Conservation (phyloP, 441 rosid genomes). For the Omphalea diandra region DNA sequence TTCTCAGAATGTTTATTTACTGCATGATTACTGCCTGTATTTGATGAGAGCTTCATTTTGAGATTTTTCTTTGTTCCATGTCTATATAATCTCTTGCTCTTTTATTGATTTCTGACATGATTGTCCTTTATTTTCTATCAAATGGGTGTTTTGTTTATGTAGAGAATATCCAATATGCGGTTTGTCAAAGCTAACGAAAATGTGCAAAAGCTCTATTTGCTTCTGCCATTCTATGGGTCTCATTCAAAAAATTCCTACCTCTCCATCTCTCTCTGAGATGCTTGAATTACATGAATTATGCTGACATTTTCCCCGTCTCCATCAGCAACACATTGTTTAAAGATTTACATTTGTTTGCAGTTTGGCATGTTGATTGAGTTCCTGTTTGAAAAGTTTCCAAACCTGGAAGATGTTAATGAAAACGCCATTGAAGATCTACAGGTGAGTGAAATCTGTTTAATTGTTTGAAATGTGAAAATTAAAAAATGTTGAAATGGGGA, state of each 20-base stretch:
- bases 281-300: too few species aligned
- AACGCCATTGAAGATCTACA: slow-evolving; percentile 86
- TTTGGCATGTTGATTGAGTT: slow-evolving; percentile 96
- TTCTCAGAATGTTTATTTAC: slow-evolving; percentile 9
- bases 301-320: not conserved
- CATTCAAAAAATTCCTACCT: too few species aligned
- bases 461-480: not conserved
- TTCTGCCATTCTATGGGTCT: too few species aligned
- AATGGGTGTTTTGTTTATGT: not conserved
- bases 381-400: slow-evolving; percentile 78
- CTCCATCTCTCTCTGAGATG: too few species aligned
- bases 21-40: not conserved
- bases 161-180: not conserved
- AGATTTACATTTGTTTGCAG: slow-evolving; percentile 40
- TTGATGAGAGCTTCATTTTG: not conserved
- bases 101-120: not conserved
- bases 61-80: not conserved
- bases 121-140: not conserved
- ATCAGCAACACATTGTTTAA: not conserved
- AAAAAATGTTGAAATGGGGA: not conserved
- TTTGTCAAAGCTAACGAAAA: too few species aligned
- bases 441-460: slow-evolving; percentile 40
- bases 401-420: slow-evolving; percentile 62
- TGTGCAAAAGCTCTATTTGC: too few species aligned
- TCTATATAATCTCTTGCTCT: not conserved